Percentiles rank a stretch among this genome's conserved stretches.
These are phyloP conservation scores for Rosa hybrid DNA, from an alignment of 331 rosid genomes.

Conservation along the genomic window DNA sequence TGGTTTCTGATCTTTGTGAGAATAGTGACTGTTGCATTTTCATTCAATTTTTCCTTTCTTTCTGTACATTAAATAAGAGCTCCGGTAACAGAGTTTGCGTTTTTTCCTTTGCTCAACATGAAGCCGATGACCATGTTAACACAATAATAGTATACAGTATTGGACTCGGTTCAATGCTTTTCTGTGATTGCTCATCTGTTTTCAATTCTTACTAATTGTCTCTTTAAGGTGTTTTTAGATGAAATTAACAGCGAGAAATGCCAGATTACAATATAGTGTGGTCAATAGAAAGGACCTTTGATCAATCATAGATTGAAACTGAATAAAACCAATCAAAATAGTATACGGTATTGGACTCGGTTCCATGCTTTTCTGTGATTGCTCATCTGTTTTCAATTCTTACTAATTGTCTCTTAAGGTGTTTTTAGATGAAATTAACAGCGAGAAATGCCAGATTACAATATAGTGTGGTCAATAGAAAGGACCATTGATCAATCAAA, in stretches of 20 bases:
- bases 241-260: not conserved
- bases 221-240: not conserved
- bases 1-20: not conserved
- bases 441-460: not conserved
- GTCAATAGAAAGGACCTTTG: not conserved
- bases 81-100: not conserved
- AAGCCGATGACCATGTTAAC: not conserved
- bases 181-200: not conserved
- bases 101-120: not conserved
- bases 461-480: not conserved
- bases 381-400: not conserved
- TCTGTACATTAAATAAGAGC: not conserved
- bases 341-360: too few species aligned
- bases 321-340: too few species aligned
- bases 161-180: not conserved
- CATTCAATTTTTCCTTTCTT: not conserved
- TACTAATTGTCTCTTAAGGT: not conserved
- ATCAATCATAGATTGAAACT: too few species aligned
- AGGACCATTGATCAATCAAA: too few species aligned
- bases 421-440: not conserved
- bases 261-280: not conserved
- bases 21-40: not conserved
- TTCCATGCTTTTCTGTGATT: not conserved
- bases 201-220: not conserved
- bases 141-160: not conserved